Evolutionary conservation across 2,329 filamentous ascomycete genomes (phyloP).

Genomic region (Exophiala dermatitidis): DNA sequence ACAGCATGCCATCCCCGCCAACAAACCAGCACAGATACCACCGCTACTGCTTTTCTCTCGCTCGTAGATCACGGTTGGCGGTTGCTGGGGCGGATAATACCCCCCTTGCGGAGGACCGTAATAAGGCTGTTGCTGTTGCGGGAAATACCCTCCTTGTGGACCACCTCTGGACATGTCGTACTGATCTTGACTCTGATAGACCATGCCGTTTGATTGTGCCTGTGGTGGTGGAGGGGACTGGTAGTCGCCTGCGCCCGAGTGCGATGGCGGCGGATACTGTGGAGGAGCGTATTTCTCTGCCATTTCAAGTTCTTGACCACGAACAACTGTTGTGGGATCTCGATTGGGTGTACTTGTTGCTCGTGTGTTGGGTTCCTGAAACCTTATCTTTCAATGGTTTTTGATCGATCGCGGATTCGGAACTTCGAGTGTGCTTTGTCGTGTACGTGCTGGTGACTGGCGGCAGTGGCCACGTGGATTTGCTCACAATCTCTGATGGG

Average conservation of each 20-base stretch:
- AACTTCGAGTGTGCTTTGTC: too few relatives aligned
- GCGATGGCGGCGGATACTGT: slow-evolving; percentile 11
- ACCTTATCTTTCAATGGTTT: too few relatives aligned
- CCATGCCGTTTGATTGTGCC: background rate
- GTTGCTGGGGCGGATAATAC: slow-evolving; percentile 33
- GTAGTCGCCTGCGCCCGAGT: slow-evolving; percentile 5
- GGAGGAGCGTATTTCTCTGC: slow-evolving; percentile 15
- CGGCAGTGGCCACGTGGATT: too few relatives aligned
- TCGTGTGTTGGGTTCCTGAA: too few relatives aligned
- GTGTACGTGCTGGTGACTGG: too few relatives aligned
- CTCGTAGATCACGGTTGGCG: slow-evolving; percentile 33
- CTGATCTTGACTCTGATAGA: slow-evolving; percentile 23
- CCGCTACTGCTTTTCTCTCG: slow-evolving; percentile 31
- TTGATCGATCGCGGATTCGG: too few relatives aligned
- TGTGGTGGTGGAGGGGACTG: slow-evolving; percentile 13
- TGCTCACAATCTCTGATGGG: too few relatives aligned
- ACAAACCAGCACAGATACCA: slow-evolving; percentile 41
- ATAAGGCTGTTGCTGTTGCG: background rate
- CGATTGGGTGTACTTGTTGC: too few relatives aligned
- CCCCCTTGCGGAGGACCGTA: slow-evolving; percentile 21
- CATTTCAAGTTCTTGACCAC: slow-evolving; percentile 1
- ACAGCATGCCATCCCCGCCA: slow-evolving; percentile 44
- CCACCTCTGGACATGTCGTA: slow-evolving; percentile 18
- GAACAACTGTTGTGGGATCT: too few relatives aligned
- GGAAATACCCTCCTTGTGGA: slow-evolving; percentile 1